phyloP scores from a whole-genome alignment of 1,284 basidiomycete species.

The Thelephora terrestris region DNA sequence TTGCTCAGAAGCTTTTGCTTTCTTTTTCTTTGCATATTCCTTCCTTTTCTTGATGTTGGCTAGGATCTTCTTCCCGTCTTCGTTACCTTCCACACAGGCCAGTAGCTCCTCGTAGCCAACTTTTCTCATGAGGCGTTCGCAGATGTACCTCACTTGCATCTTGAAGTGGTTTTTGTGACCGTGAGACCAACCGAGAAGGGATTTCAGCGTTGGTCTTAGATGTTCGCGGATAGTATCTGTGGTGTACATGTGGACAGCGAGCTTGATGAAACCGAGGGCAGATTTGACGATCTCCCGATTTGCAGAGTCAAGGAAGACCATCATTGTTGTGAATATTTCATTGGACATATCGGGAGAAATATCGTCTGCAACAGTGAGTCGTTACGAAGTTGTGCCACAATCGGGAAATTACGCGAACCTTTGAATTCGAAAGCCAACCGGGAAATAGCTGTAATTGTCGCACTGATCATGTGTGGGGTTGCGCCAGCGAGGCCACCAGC shows the following conservation, averaged over 20 bases:
- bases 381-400: not conserved
- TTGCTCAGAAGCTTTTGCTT: constrained; percentile 40
- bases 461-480: constrained; percentile 97
- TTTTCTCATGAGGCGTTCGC: constrained; percentile 90
- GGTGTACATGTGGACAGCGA: constrained; percentile 81
- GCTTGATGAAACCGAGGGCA: constrained; percentile 90
- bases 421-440: constrained; percentile 96
- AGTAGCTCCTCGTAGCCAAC: constrained; percentile 87
- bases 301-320: constrained; percentile 85
- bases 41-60: constrained; percentile 88
- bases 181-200: constrained; percentile 85
- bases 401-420: constrained; percentile 33
- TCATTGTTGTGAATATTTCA: constrained; percentile 81
- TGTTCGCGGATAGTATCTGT: constrained; percentile 65
- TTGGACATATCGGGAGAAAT: constrained; percentile 72
- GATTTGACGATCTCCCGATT: constrained; percentile 99
- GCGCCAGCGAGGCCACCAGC: constrained; percentile 91
- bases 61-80: constrained; percentile 71
- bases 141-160: constrained; percentile 90
- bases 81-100: constrained; percentile 56
- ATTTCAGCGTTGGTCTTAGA: constrained; percentile 72
- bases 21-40: constrained; percentile 75
- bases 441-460: constrained; percentile 90
- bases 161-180: constrained; percentile 99
- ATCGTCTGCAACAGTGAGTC: constrained; percentile 36